phyloP scores from a whole-genome alignment of 805 yeast species.

The Ogataea chonburiensis region DNA sequence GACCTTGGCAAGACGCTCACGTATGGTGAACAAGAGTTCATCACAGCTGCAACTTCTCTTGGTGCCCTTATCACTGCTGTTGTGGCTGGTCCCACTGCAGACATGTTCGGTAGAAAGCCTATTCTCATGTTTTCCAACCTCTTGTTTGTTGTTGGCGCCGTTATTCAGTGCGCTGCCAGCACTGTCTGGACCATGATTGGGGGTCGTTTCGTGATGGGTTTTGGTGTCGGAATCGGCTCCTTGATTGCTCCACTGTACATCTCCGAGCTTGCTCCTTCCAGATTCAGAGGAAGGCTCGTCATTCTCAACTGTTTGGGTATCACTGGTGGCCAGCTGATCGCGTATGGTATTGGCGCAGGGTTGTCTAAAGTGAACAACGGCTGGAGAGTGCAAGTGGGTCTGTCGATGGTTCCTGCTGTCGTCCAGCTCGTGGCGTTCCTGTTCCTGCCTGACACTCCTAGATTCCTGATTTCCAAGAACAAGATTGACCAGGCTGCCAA shows the following conservation, averaged over 20 bases:
- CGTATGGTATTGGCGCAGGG: slow-evolving; percentile 93
- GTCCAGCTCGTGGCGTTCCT: slow-evolving; percentile 72
- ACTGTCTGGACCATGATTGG: slow-evolving; percentile 87
- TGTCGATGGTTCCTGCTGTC: slow-evolving; percentile 84
- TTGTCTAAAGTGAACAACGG: slow-evolving; percentile 71
- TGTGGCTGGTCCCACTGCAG: slow-evolving; percentile 80
- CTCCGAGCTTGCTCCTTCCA: slow-evolving; percentile 87
- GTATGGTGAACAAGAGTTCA: slow-evolving; percentile 80
- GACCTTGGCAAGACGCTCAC: slow-evolving; percentile 66
- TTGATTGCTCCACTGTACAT: slow-evolving; percentile 92
- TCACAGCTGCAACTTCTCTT: slow-evolving; percentile 91
- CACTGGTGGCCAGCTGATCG: slow-evolving; percentile 93
- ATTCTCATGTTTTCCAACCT: slow-evolving; percentile 80
- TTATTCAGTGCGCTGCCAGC: slow-evolving; percentile 77
- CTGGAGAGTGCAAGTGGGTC: slow-evolving; percentile 91
- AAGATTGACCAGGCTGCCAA: slow-evolving; percentile 60
- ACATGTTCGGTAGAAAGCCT: slow-evolving; percentile 79
- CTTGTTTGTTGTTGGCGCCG: slow-evolving; percentile 81
- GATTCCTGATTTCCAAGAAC: slow-evolving; percentile 77
- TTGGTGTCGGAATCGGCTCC: slow-evolving; percentile 95
- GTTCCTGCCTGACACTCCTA: slow-evolving; percentile 94
- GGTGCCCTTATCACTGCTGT: slow-evolving; percentile 86
- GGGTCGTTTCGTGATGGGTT: slow-evolving; percentile 92
- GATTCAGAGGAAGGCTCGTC: slow-evolving; percentile 87
- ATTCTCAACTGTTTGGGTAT: slow-evolving; percentile 85